Evolutionary conservation across 306 rosid species (phyloP).

Genomic region (Cyamopsis tetragonoloba): DNA sequence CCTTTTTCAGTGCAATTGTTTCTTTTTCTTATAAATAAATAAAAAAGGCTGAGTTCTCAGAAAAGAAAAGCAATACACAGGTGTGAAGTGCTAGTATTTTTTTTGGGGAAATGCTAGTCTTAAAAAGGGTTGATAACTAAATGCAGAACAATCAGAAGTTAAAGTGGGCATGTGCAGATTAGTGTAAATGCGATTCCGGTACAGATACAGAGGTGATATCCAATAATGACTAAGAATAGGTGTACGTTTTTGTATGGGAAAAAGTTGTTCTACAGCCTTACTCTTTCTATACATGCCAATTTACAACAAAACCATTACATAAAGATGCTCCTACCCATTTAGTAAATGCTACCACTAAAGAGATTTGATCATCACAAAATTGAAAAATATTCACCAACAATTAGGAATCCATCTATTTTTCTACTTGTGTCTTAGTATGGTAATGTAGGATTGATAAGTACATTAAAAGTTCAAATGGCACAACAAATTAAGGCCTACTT

Average conservation of each 20-base stretch:
- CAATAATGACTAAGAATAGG: not conserved
- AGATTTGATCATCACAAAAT: not conserved
- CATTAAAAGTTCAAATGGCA: not conserved
- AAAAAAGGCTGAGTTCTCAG: not conserved
- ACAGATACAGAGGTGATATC: not conserved
- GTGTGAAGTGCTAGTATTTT: not conserved
- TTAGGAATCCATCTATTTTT: not conserved
- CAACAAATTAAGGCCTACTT: not conserved
- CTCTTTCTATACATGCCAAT: not conserved
- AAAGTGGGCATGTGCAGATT: not conserved
- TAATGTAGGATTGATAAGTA: not conserved
- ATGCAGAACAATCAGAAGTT: not conserved
- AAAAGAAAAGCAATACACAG: not conserved
- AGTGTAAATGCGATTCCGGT: not conserved
- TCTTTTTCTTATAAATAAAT: not conserved
- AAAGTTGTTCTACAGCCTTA: not conserved
- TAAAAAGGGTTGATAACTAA: not conserved
- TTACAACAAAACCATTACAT: slow-evolving; percentile 5
- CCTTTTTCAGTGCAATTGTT: not conserved
- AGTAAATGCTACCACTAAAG: not conserved
- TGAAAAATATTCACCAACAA: not conserved
- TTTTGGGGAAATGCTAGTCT: not conserved
- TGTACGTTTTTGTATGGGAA: not conserved
- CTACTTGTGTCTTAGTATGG: not conserved
- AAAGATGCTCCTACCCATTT: not conserved